Evolutionary conservation across 129 eudicot genomes (phyloP).

Genomic region (Lactuca saligna): DNA sequence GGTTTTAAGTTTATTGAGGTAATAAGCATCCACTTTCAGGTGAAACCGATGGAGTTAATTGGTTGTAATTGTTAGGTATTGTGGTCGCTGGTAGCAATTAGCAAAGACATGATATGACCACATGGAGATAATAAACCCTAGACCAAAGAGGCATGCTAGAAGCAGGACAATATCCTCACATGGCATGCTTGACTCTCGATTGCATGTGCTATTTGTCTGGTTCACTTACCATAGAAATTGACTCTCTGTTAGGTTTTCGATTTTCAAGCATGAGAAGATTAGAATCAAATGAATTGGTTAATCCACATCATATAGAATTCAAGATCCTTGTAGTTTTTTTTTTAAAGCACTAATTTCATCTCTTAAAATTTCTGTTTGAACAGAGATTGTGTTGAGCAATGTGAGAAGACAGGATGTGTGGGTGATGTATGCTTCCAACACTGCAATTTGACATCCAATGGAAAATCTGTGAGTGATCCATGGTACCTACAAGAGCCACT

Average conservation of each 20-base stretch:
- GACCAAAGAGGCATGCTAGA: conserved; percentile 13
- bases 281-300: conserved; percentile 4
- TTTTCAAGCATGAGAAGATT: neutral
- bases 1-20: conserved; percentile 13
- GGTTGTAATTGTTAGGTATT: neutral
- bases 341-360: conserved; percentile 22
- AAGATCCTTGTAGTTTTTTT: no score
- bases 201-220: conserved; percentile 9
- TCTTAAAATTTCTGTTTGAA: conserved; percentile 26
- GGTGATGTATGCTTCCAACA: conserved; percentile 76
- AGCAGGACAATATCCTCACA: conserved; percentile 4
- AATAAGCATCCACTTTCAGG: neutral
- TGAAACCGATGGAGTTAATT: neutral
- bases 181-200: conserved; percentile 1
- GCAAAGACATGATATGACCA: conserved; percentile 7
- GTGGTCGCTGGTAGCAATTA: neutral
- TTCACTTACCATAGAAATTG: conserved; percentile 1
- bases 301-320: no score
- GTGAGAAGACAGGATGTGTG: conserved; percentile 94
- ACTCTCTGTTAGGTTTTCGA: conserved; percentile 1
- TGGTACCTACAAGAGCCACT: conserved; percentile 99
- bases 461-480: conserved; percentile 62
- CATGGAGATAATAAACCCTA: conserved; percentile 3
- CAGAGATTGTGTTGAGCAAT: conserved; percentile 83
- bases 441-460: conserved; percentile 76